Evolutionary conservation across 805 yeast species (phyloP).

Genomic region (Saccharomycodes ludwigii): DNA sequence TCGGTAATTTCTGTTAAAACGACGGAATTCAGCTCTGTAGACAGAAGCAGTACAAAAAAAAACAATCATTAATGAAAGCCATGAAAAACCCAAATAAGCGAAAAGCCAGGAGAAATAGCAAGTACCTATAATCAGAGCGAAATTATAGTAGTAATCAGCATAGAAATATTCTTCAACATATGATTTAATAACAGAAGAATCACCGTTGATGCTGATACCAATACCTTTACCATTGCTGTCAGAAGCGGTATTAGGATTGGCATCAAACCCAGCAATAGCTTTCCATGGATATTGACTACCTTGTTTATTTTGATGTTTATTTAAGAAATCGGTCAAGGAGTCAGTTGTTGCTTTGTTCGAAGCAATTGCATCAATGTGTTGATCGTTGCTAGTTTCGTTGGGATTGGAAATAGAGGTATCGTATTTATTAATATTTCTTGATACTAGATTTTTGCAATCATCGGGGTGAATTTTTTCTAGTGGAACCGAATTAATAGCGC

Average conservation of each 20-base stretch:
- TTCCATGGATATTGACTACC: constrained; percentile 25
- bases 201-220: constrained; percentile 2
- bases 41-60: constrained; percentile 51
- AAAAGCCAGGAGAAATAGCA: constrained; percentile 61
- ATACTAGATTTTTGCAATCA: constrained; percentile 11
- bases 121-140: constrained; percentile 50
- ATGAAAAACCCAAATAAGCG: constrained; percentile 52
- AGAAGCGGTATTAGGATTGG: constrained; percentile 11
- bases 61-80: constrained; percentile 50
- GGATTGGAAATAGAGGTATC: constrained; percentile 21
- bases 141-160: constrained; percentile 64
- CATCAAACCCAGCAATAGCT: constrained; percentile 19
- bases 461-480: constrained; percentile 18
- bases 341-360: background rate
- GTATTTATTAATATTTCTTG: constrained; percentile 16
- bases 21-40: constrained; percentile 59
- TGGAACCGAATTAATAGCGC: constrained; percentile 21
- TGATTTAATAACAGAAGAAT: constrained; percentile 30
- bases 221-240: constrained; percentile 6
- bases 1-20: constrained; percentile 61
- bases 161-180: constrained; percentile 58
- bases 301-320: constrained; percentile 1
- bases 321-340: constrained; percentile 1
- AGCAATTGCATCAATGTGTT: background rate
- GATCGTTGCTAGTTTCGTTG: constrained; percentile 11